Conservation (phyloP, 2,329 filamentous ascomycete species). For the Trichoderma arundinaceum region DNA sequence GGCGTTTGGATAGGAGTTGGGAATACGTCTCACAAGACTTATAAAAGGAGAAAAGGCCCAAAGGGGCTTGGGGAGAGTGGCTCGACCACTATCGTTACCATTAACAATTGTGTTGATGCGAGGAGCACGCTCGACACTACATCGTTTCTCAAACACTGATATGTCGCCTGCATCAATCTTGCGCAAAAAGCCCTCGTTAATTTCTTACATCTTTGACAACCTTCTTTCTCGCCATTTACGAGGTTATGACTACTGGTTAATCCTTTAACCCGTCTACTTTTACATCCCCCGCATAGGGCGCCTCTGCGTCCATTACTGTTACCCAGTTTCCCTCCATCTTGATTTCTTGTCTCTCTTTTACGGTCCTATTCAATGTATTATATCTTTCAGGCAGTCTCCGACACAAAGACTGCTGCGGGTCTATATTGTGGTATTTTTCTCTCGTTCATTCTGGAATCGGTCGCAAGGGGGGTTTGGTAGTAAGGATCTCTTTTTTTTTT, state of each 20-base stretch:
- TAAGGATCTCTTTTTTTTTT: neutral
- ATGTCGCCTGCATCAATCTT: neutral
- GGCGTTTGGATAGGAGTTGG: slow-evolving; percentile 47
- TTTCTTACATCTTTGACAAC: slow-evolving; percentile 30
- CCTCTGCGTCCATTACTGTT: slow-evolving; percentile 31
- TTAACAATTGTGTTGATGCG: neutral
- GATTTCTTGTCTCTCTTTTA: slow-evolving; percentile 6
- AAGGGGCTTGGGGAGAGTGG: neutral
- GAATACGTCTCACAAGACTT: slow-evolving; percentile 15
- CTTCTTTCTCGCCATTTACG: slow-evolving; percentile 38
- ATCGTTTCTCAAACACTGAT: neutral
- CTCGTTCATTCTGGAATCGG: slow-evolving; percentile 15
- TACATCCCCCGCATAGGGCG: slow-evolving; percentile 33
- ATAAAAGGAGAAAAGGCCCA: slow-evolving; percentile 6
- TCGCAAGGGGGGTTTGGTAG: neutral
- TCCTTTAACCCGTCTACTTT: slow-evolving; percentile 34
- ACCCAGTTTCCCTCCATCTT: slow-evolving; percentile 13
- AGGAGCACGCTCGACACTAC: neutral
- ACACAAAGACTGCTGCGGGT: slow-evolving; percentile 38
- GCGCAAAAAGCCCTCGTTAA: slow-evolving; percentile 20
- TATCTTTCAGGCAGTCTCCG: slow-evolving; percentile 41
- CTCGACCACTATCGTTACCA: neutral
- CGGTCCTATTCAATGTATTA: slow-evolving; percentile 41
- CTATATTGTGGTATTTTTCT: slow-evolving; percentile 27
- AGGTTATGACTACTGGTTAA: slow-evolving; percentile 46